Base-by-base conservation (phyloP, 176 grass and related monocot genomes). In the Triticum dicoccoides region DNA sequence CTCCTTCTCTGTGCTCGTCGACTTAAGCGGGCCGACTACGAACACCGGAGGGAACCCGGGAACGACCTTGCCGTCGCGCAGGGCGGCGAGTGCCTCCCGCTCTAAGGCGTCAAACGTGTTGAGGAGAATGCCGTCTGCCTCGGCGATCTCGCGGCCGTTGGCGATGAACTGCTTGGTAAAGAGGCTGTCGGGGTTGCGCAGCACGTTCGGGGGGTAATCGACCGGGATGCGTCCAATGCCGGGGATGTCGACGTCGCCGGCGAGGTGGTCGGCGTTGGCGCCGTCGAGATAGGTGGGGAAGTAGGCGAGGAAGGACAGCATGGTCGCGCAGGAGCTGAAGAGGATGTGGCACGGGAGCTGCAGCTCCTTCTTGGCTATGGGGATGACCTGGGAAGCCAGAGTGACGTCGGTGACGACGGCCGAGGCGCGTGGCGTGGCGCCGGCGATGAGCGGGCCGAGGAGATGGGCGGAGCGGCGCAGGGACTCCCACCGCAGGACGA, bases 21-120 rank as follows among this genome's bases (percentile, higher is more conserved):
- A 54, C 9, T 15, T 79, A 42, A 92, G 73, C 2, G 76, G 92
- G 14, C 91, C 89, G 15, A 92, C 54, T 20, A 85, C 44, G 29
- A 83, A 80, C 45, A 90, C 87, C 7, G 85, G 70, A 5, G 91
- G 89, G 37, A 92, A 87, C 0, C 83, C 76, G 0, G 82, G 65
- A 6, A 84, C 37, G 6, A 97, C 85, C 8, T 11, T 54, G 37
- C 94, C 92, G 5, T 29, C 64, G 7, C 89, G 73, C 9, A 97
- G 69, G 6, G 89, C 88, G 5, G 82, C 71, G 15, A 95, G 93
- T 7, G 84, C 74, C 23, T 33, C 86, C 9, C 84, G 83, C 79
- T 95, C 91, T 4, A 95, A 1, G 20, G 86, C 80, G 0, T 92
- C 83, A 51, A 95, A 95, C 4, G 88, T 95, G 80, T 95, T 95